Base-by-base conservation (phyloP, 805 yeast genomes). In the Yarrowia sp. region DNA sequence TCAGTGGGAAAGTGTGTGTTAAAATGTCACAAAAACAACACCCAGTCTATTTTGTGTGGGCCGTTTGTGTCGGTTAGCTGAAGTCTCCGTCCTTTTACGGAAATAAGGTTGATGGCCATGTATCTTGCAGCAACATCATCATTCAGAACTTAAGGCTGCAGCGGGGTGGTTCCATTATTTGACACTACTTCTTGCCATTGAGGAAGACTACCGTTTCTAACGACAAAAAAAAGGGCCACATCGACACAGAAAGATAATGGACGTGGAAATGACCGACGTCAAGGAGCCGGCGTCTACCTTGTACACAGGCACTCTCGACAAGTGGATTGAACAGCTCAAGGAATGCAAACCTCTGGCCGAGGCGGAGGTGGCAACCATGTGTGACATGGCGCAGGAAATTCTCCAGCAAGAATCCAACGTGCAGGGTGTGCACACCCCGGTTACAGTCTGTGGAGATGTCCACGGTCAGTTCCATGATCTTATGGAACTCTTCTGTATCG, bases 391-490 rank as follows among this genome's bases (percentile, higher is more conserved):
- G 20, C 87, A 89, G 69, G 97, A 93, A 72, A 95, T 92, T 42
- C 81, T 93, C 73, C 96, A 91, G 77, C 88, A 87, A 72, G 98
- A 93, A 80, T 93, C 91, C 73, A 93, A 93, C 76, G 98, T 93
- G 56, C 97, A 92, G 80, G 97, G 97, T 1, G 97, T 93, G 58
- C 87, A 86, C 71, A 96, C 93, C 9, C 98, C 98, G 10, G 98
- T 93, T 58, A 93, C 98, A 33, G 92, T 93, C 71, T 93, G 98
- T 82, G 98, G 98, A 72, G 98, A 93, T 79, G 96, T 93, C 58
- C 98, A 93, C 76, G 98, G 98, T 47, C 98, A 93, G 80, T 93
- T 93, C 78, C 97, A 93, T 79, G 98, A 93, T 80, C 83, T 93
- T 76, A 91, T 93, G 90, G 98, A 93, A 79, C 82, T 93, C 71